phyloP scores from a whole-genome alignment of 805 yeast species.

The Wickerhamiella galacta region DNA sequence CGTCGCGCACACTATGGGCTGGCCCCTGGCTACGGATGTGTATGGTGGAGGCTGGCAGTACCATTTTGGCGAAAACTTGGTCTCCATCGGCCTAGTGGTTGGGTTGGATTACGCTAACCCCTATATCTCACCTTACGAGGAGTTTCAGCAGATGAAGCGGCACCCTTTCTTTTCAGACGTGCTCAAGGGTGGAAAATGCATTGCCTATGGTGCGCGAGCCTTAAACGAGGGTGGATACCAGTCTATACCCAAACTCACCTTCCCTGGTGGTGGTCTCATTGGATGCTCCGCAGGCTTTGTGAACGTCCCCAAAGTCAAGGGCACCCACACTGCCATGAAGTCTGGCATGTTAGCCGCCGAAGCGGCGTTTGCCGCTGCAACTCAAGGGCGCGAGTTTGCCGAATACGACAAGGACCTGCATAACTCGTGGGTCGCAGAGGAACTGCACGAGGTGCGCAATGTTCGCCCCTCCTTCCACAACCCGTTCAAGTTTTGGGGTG shows the following conservation, averaged over 20 bases:
- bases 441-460: conserved; percentile 70
- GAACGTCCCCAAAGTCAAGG: conserved; percentile 95
- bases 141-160: conserved; percentile 83
- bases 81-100: conserved; percentile 82
- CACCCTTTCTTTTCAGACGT: conserved; percentile 70
- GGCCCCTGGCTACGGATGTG: conserved; percentile 52
- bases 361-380: conserved; percentile 40
- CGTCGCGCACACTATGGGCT: conserved; percentile 80
- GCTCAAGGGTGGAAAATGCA: conserved; percentile 77
- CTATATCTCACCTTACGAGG: conserved; percentile 87
- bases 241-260: conserved; percentile 73
- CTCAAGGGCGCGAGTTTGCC: conserved; percentile 26
- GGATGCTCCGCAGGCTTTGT: conserved; percentile 95
- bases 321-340: conserved; percentile 95
- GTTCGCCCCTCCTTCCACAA: conserved; percentile 80
- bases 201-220: conserved; percentile 91
- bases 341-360: conserved; percentile 94
- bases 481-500: conserved; percentile 63
- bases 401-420: conserved; percentile 49
- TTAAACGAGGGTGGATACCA: conserved; percentile 95
- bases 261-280: conserved; percentile 92
- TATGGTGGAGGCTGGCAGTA: conserved; percentile 98
- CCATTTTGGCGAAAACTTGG: conserved; percentile 88
- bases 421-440: conserved; percentile 74
- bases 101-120: conserved; percentile 94